These are phyloP conservation scores for Ensete ventricosum DNA, from an alignment of 176 grass and related monocot genomes.

Conservation along the genomic window DNA sequence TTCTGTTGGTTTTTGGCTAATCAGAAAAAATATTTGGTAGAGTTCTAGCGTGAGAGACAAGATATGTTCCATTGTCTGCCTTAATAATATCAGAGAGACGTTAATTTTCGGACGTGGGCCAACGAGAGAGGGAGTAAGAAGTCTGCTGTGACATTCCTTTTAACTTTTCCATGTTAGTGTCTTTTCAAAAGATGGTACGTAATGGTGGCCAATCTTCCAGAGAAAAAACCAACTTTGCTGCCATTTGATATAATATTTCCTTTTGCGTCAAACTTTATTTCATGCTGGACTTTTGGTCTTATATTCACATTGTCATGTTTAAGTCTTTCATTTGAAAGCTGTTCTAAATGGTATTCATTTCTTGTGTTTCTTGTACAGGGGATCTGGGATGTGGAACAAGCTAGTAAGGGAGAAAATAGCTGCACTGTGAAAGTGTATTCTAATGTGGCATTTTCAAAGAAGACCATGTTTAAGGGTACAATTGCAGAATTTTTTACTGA, in stretches of 20 bases:
- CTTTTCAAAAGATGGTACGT: no score
- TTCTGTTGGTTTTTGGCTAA: no score
- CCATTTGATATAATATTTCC: no score
- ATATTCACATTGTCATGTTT: neutral
- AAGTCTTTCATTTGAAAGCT: neutral
- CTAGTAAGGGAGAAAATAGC: slow-evolving; percentile 35
- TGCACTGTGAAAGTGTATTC: slow-evolving; percentile 65
- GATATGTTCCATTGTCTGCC: no score
- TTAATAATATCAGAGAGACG: no score
- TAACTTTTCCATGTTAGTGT: no score
- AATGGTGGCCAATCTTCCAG: no score
- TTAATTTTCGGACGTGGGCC: neutral
- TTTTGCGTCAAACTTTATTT: neutral
- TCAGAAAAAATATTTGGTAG: no score
- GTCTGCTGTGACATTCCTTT: neutral
- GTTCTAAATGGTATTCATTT: neutral
- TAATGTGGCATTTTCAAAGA: slow-evolving; percentile 74
- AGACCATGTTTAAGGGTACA: slow-evolving; percentile 95
- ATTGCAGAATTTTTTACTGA: neutral
- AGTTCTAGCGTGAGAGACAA: no score
- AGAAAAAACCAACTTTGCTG: no score
- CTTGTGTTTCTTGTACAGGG: slow-evolving; percentile 30
- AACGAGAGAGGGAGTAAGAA: neutral
- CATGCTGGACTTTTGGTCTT: neutral
- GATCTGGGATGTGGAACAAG: slow-evolving; percentile 79